Conservation (phyloP, 2,329 filamentous ascomycete genomes). For the Arthrobotrys pseudoclavata region DNA sequence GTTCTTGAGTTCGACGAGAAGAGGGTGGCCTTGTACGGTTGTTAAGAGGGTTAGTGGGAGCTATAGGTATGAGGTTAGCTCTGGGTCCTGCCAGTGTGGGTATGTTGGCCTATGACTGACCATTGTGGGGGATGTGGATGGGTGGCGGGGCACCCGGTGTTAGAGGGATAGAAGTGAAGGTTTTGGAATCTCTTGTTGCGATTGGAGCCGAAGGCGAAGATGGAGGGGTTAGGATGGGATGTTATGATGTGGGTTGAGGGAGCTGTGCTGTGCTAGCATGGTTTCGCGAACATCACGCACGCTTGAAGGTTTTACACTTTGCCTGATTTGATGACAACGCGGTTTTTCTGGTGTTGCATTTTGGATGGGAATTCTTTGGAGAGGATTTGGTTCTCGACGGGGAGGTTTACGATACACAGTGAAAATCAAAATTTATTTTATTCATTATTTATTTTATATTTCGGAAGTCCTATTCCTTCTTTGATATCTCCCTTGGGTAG, state of each 20-base stretch:
- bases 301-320: not conserved
- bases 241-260: not conserved
- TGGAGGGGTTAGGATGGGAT: not conserved
- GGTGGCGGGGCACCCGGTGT: constrained; percentile 7
- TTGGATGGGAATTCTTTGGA: not conserved
- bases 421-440: too few species aligned
- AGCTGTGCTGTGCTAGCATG: not conserved
- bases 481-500: too few species aligned
- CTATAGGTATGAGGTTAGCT: constrained; percentile 66
- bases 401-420: too few species aligned
- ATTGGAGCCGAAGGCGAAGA: not conserved
- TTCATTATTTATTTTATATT: too few species aligned
- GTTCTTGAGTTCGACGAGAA: constrained; percentile 97
- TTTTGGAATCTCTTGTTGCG: not conserved
- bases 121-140: constrained; percentile 23
- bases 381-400: too few species aligned
- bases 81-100: not conserved
- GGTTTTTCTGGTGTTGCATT: not conserved
- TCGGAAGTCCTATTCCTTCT: too few species aligned
- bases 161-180: not conserved
- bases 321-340: constrained; percentile 5
- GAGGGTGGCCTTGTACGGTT: constrained; percentile 95
- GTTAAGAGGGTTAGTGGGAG: constrained; percentile 86
- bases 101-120: constrained; percentile 10
- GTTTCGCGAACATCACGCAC: constrained; percentile 1